Conservation (phyloP, 2,329 filamentous ascomycete genomes). For the Neofusicoccum parvum region DNA sequence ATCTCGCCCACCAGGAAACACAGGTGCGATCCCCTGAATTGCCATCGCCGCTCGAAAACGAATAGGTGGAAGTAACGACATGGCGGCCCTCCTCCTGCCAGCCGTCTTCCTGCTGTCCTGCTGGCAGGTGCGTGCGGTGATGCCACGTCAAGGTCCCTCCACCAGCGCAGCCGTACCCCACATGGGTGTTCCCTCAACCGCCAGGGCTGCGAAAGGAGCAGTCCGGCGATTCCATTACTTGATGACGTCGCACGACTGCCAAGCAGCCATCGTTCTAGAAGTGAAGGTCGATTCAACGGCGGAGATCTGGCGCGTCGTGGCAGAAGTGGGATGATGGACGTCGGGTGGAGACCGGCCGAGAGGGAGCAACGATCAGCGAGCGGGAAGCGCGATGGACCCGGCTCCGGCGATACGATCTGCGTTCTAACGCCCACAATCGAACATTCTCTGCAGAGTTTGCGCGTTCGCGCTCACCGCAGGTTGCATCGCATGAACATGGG, state of each 20-base stretch:
- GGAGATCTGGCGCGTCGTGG: conserved; percentile 9
- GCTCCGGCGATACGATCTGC: conserved; percentile 9
- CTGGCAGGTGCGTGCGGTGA: neutral
- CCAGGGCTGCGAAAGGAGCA: neutral
- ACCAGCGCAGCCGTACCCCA: neutral
- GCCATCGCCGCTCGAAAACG: neutral
- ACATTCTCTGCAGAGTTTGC: conserved; percentile 18
- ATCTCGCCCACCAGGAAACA: neutral
- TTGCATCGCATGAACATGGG: neutral
- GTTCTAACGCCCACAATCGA: conserved; percentile 16
- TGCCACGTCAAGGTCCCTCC: conserved; percentile 13
- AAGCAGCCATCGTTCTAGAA: conserved; percentile 6
- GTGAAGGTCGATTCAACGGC: neutral
- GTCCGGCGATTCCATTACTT: neutral
- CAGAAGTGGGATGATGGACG: conserved; percentile 15
- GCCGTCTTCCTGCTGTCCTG: neutral
- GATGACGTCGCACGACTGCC: neutral
- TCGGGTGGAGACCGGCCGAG: conserved; percentile 8
- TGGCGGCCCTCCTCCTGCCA: neutral
- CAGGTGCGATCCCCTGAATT: neutral
- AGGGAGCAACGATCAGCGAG: neutral
- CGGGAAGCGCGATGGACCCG: conserved; percentile 11
- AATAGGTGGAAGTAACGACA: neutral
- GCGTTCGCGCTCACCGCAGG: conserved; percentile 11
- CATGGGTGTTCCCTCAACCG: neutral